Evolutionary conservation across 371 early-diverging fungal genomes (phyloP), one percentile per base, ranked within the genome.

Genomic region (Umbelopsis sp.): DNA sequence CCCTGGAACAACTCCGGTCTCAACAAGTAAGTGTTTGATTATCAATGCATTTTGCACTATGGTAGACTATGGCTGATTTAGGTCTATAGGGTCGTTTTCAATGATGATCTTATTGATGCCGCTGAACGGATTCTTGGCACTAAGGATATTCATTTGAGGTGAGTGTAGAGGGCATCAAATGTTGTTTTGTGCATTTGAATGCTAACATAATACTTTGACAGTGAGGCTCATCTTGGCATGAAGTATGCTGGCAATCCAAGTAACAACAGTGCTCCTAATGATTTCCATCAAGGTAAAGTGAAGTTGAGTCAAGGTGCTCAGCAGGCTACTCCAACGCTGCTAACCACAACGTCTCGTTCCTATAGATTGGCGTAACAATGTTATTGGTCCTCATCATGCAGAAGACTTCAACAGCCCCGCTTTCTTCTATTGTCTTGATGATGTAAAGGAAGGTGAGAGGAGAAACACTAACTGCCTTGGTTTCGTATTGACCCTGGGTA

Each of bases 231-330:
- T 57, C 57, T 57, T 35, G 57, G 57, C 9, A 57, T 57, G 11
- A 57, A 57, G 57, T 57, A 57, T 12, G 57, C 57, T 57, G 57
- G 57, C 2, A 57, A 57, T 57, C 57, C 57, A 29, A 57, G 57
- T 12, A 57, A 57, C 35, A 57, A 57, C 57, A 57, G 57, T 57
- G 29, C 29, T 57, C 57, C 57, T 3, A 35, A 57, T 18, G 57
- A 32, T 1, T 57, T 57, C 57, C 57, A 57, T n/a, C 57, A 57
- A 35, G 57, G 57, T 57, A 48, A 41, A 12, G 12, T 41, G 41
- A 41, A 41, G 12, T 10, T 0, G 10, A 1, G 1, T 41, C 41
- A 10, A 41, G 7, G 1, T 7, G 12, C 41, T 41, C 7, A 5
- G 12, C 41, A 41, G 41, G 29, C 4, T 29, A 4, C 29, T 7